A percentile compares a stretch with the other conserved stretches of the same genome.
Evolutionary conservation across 2,329 filamentous ascomycete species (phyloP).

Genomic region (Fusarium robinianum): DNA sequence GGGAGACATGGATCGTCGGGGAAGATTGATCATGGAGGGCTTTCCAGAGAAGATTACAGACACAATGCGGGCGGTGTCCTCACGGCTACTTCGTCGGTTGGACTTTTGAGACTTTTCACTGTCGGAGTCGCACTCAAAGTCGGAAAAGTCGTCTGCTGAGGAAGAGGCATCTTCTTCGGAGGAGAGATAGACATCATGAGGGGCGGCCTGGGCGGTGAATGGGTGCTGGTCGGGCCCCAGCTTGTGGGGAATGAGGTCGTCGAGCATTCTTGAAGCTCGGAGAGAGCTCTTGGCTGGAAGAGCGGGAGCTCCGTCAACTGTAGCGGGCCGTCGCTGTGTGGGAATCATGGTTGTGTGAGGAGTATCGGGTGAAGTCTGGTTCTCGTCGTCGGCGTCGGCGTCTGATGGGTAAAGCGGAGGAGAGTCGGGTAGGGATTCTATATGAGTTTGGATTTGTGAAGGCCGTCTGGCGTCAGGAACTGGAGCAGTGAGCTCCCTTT

Average conservation of each 20-base stretch:
- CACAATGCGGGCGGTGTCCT: conserved; percentile 62
- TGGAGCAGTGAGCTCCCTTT: conserved; percentile 30
- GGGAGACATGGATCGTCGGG: conserved; percentile 51
- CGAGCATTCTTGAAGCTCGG: conserved; percentile 50
- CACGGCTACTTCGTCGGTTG: conserved; percentile 49
- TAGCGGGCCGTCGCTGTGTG: conserved; percentile 30
- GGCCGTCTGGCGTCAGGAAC: conserved; percentile 28
- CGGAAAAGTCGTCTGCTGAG: conserved; percentile 63
- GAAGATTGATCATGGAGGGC: conserved; percentile 60
- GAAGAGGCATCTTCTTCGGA: conserved; percentile 69
- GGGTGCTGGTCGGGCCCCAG: conserved; percentile 38
- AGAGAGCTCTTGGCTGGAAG: conserved; percentile 57
- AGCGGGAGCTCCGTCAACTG: conserved; percentile 44
- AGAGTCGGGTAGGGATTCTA: conserved; percentile 35
- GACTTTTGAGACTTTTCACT: conserved; percentile 41
- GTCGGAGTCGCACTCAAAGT: conserved; percentile 55
- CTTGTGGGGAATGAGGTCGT: conserved; percentile 40
- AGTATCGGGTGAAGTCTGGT: conserved; percentile 25
- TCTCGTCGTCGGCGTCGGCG: conserved; percentile 30
- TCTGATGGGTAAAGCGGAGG: conserved; percentile 34
- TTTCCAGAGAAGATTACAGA: conserved; percentile 64
- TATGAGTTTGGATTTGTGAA: conserved; percentile 28
- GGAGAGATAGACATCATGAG: conserved; percentile 66
- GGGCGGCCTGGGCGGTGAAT: conserved; percentile 45
- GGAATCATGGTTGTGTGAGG: conserved; percentile 39